Conservation (phyloP, 208 protist genomes). For the Leishmania guyanensis region DNA sequence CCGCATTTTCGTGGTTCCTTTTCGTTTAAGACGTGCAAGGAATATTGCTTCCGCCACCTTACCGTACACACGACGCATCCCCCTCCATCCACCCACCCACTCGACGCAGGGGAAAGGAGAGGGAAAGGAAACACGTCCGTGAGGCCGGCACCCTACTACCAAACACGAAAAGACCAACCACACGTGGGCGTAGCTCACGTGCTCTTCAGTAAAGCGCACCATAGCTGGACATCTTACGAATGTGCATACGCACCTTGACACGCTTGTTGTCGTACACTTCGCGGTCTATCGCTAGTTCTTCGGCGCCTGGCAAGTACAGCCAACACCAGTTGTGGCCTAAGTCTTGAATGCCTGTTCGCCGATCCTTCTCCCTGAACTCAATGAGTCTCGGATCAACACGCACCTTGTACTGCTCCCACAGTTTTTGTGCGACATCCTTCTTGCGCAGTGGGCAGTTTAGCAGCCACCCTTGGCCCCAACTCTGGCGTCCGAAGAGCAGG, state of each 20-base stretch:
- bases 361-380: slow-evolving; percentile 89
- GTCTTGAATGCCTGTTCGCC: slow-evolving; percentile 89
- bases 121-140: not conserved
- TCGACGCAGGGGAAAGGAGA: not conserved
- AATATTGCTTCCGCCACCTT: not conserved
- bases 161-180: not conserved
- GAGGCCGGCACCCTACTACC: not conserved
- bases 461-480: slow-evolving; percentile 89
- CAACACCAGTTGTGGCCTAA: slow-evolving; percentile 94
- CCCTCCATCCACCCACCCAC: not conserved
- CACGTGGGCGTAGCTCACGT: not conserved
- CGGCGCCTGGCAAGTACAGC: slow-evolving; percentile 90
- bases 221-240: slow-evolving; percentile 81
- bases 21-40: not conserved
- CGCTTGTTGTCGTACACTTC: slow-evolving; percentile 94
- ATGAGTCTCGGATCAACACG: slow-evolving; percentile 85
- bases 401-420: slow-evolving; percentile 94
- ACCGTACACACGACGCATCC: not conserved
- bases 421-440: slow-evolving; percentile 88
- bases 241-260: slow-evolving; percentile 92
- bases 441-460: slow-evolving; percentile 91
- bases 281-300: slow-evolving; percentile 88
- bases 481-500: slow-evolving; percentile 86
- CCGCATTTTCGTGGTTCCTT: not conserved
- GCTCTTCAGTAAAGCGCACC: slow-evolving; percentile 68